Evolutionary conservation across 805 yeast genomes (phyloP).

Genomic region (Starmera caribaea): DNA sequence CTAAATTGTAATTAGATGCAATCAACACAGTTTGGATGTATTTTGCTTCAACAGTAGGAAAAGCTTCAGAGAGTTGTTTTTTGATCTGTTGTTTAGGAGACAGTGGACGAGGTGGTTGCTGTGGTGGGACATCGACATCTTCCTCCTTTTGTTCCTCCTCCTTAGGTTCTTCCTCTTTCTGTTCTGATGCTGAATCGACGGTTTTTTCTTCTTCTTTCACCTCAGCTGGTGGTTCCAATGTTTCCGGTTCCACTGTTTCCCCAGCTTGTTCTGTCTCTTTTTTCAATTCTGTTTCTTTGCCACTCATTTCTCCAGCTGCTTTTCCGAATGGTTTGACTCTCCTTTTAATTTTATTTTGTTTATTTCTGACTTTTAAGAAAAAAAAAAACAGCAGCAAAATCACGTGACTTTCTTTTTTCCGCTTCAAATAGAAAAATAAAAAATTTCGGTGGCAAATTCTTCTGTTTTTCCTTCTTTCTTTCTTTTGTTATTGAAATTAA

Average conservation of each 20-base stretch:
- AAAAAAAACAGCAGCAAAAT: too few relatives aligned
- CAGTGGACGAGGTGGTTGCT: conserved; percentile 50
- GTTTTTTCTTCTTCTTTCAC: conserved; percentile 4
- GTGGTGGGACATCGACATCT: conserved; percentile 26
- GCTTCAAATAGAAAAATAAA: conserved; percentile 20
- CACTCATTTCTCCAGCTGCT: not conserved
- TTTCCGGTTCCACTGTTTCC: not conserved
- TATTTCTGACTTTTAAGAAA: too few relatives aligned
- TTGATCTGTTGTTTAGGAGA: conserved; percentile 47
- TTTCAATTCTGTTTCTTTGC: not conserved
- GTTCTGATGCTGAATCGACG: not conserved
- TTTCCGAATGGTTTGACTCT: too few relatives aligned
- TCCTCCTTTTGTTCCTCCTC: conserved; percentile 6
- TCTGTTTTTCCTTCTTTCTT: too few relatives aligned
- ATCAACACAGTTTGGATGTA: conserved; percentile 70
- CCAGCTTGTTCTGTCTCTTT: not conserved
- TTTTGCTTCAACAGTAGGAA: conserved; percentile 67
- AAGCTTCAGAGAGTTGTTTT: conserved; percentile 70
- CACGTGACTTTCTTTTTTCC: conserved; percentile 5
- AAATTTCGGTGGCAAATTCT: conserved; percentile 15
- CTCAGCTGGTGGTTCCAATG: not conserved
- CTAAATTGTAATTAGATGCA: conserved; percentile 75
- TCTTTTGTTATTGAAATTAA: too few relatives aligned
- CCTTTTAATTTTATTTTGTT: not conserved
- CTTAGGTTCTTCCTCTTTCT: conserved; percentile 2